phyloP scores from a whole-genome alignment of 305 asterid species.

The Rubia tinctorum region DNA sequence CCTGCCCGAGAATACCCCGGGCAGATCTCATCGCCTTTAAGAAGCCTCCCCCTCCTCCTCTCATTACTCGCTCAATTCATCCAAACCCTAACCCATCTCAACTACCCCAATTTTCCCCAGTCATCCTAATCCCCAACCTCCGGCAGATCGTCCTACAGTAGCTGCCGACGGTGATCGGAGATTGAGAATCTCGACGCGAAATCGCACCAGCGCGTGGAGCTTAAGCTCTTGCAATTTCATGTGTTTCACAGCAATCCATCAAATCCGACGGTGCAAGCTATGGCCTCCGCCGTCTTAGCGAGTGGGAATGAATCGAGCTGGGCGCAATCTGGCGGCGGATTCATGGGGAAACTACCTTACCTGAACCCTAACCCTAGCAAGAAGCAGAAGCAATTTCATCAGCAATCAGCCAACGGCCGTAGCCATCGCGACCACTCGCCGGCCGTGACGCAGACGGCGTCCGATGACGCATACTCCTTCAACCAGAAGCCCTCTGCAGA shows the following conservation, averaged over 20 bases:
- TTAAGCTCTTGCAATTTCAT: conserved; percentile 32
- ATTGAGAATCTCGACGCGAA: conserved; percentile 8
- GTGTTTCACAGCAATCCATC: conserved; percentile 32
- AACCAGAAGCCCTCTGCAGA: conserved; percentile 45
- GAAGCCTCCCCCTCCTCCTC: conserved; percentile 47
- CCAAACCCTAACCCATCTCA: conserved; percentile 47
- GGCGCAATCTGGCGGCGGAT: conserved; percentile 53
- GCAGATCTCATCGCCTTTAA: conserved; percentile 95
- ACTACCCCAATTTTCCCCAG: not conserved
- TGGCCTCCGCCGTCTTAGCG: conserved; percentile 96
- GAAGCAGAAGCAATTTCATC: conserved; percentile 70
- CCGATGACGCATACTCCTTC: conserved; percentile 93
- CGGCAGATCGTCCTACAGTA: not conserved
- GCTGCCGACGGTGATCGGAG: conserved; percentile 21
- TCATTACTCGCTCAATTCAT: conserved; percentile 65
- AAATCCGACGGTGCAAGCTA: conserved; percentile 42
- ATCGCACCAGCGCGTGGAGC: conserved; percentile 23
- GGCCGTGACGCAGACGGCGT: conserved; percentile 74
- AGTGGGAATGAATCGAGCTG: conserved; percentile 88
- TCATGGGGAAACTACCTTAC: conserved; percentile 81
- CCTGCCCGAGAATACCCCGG: conserved; percentile 70
- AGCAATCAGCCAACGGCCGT: conserved; percentile 47
- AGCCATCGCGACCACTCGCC: conserved; percentile 44
- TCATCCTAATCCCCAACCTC: not conserved
- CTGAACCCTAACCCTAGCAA: conserved; percentile 70